Conservation (phyloP, 495 filamentous ascomycete genomes). For the Eremomyces bilateralis region DNA sequence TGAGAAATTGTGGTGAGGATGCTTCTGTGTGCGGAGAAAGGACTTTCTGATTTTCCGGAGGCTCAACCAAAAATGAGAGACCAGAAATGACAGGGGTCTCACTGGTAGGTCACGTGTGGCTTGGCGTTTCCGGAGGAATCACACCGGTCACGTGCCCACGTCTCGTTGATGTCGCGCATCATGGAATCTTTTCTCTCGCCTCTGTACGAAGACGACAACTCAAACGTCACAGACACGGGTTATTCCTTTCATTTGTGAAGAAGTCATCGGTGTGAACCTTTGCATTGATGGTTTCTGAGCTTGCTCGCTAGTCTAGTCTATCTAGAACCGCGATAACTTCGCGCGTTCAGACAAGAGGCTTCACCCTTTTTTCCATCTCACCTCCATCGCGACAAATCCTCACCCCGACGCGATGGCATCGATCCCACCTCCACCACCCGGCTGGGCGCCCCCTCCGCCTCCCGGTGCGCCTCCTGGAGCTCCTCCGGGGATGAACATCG, state of each 20-base stretch:
- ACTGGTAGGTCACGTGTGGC: too few relatives aligned
- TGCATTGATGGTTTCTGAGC: neutral
- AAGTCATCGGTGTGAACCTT: neutral
- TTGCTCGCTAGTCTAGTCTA: neutral
- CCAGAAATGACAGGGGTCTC: too few relatives aligned
- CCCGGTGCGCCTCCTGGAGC: constrained; percentile 29
- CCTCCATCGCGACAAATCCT: too few relatives aligned
- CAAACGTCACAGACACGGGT: neutral
- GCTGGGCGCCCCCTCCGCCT: constrained; percentile 52
- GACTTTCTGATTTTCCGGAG: too few relatives aligned
- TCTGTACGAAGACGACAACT: too few relatives aligned
- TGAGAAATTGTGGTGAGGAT: neutral
- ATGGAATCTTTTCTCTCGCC: too few relatives aligned
- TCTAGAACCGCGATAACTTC: too few relatives aligned
- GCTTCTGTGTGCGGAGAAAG: neutral
- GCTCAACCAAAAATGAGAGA: too few relatives aligned
- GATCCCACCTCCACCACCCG: constrained; percentile 51
- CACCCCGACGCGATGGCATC: constrained; percentile 44
- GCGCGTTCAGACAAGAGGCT: neutral
- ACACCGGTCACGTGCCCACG: too few relatives aligned
- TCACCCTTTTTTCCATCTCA: too few relatives aligned
- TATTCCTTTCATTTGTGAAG: neutral
- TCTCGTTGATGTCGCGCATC: too few relatives aligned
- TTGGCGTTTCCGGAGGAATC: too few relatives aligned
- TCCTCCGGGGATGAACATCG: constrained; percentile 53